phyloP scores from a whole-genome alignment of 495 filamentous ascomycete species.

The Penicillium angulare region DNA sequence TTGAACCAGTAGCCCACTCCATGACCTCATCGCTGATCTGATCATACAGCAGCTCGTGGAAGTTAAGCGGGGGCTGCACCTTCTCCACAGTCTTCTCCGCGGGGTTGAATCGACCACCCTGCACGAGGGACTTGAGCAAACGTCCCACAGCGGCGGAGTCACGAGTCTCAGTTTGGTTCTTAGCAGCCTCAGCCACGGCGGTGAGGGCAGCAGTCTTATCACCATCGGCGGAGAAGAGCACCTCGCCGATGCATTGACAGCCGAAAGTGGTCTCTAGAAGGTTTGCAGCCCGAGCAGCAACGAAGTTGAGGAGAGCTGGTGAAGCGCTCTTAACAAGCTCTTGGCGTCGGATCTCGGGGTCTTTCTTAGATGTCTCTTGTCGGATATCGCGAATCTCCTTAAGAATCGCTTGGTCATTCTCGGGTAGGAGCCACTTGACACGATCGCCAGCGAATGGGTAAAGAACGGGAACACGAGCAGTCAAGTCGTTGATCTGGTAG shows the following conservation, averaged over 20 bases:
- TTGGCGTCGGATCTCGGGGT: slow-evolving; percentile 66
- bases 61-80: slow-evolving; percentile 73
- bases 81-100: slow-evolving; percentile 64
- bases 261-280: slow-evolving; percentile 76
- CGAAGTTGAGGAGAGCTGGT: slow-evolving; percentile 65
- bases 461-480: slow-evolving; percentile 74
- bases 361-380: slow-evolving; percentile 85
- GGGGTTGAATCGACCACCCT: slow-evolving; percentile 79
- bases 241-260: slow-evolving; percentile 80
- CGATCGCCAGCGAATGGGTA: slow-evolving; percentile 76
- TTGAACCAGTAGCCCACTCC: slow-evolving; percentile 82
- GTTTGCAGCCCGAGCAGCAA: slow-evolving; percentile 62
- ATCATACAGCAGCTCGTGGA: slow-evolving; percentile 74
- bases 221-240: slow-evolving; percentile 71
- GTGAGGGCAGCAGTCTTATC: slow-evolving; percentile 68
- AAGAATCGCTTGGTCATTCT: slow-evolving; percentile 61
- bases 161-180: slow-evolving; percentile 56
- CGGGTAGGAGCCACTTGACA: slow-evolving; percentile 66
- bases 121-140: slow-evolving; percentile 85
- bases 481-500: slow-evolving; percentile 61
- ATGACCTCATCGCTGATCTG: slow-evolving; percentile 70
- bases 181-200: slow-evolving; percentile 68
- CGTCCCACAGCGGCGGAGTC: slow-evolving; percentile 68
- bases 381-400: slow-evolving; percentile 73
- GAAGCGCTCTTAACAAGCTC: slow-evolving; percentile 65